phyloP scores from a whole-genome alignment of 1,139 yeast species.

The Candida gigantensis region DNA sequence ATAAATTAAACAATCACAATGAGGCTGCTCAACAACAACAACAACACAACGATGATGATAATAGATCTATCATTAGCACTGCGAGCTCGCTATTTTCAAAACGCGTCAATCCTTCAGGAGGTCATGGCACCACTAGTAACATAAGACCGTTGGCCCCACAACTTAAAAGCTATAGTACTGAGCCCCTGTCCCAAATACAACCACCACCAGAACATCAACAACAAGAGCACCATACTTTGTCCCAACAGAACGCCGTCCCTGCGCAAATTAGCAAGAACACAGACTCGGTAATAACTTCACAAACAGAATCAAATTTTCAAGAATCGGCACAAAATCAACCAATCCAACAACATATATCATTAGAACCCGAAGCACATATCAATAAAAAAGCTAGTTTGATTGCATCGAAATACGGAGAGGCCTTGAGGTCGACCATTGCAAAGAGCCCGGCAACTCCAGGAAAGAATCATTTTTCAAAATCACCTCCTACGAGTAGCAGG shows the following conservation, averaged over 20 bases:
- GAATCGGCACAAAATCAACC: slow-evolving; percentile 1
- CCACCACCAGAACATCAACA: too few species aligned
- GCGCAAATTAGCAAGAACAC: too few species aligned
- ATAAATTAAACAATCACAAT: slow-evolving; percentile 1
- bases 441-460: too few species aligned
- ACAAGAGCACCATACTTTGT: too few species aligned
- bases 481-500: too few species aligned
- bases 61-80: slow-evolving; percentile 6
- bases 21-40: not conserved
- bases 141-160: not conserved
- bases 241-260: too few species aligned
- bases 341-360: not conserved
- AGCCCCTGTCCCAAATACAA: too few species aligned
- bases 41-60: slow-evolving; percentile 5
- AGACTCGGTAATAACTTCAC: not conserved
- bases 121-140: not conserved
- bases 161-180: not conserved
- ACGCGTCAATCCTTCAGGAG: not conserved
- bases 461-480: too few species aligned
- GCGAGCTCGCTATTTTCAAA: not conserved
- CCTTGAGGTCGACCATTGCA: too few species aligned
- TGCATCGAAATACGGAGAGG: slow-evolving; percentile 11
- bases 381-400: slow-evolving; percentile 8
- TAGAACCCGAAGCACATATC: not conserved
- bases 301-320: not conserved